Base-by-base conservation (phyloP, 2,329 filamentous ascomycete genomes). In the Trichoderma sp. region DNA sequence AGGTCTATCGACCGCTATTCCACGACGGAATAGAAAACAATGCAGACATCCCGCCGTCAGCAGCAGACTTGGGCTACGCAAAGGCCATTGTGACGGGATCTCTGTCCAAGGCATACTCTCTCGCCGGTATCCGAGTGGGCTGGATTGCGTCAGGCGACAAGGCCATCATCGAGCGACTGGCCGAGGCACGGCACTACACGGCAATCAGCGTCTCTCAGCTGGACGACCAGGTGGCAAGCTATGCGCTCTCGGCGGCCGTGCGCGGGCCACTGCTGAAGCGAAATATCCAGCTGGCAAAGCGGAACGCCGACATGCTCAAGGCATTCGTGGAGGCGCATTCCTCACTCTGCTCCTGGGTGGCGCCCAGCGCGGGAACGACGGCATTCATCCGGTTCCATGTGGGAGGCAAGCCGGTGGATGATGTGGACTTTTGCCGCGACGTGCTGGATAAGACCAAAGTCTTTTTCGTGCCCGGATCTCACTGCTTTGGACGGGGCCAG, bases 1-100 rank as follows among this genome's bases (percentile, higher is more conserved):
- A 97, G 79, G 92, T 95, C 27, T 97, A 94, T 78, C 86, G 91
- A 1, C 93, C 93, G 0, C 82, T 97, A 3, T 96, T 93, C 81
- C 92, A 96, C 77, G 82, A 86, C 34, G 71, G 72, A 67, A 72
- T 84, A 22, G 42, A 64, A 10, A 45, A 58, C 50, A 67, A 69
- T 35, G 29, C 60, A 12, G 53, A 67, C 85, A 86, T 86, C 2
- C 89, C 91, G 0, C 93, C 92, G 0, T 72, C 76, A 13, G 83
- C 89, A 12, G 82, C 93, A 1, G 87, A 90, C 0, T 81, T 95
- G 52, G 89, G 88, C 52, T 95, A 96, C 78, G 80, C 85, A 3
- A 90, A 89, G 67, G 85, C 87, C 25, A 83, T 97, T 35, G 87
- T 88, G 13, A 95, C 92, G 0, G 90, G 93, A 15, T 94, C 91